Percentiles rank a stretch among this genome's conserved stretches.
Evolutionary conservation across 2,329 filamentous ascomycete genomes (phyloP).

Genomic region (Ophiostoma ips): DNA sequence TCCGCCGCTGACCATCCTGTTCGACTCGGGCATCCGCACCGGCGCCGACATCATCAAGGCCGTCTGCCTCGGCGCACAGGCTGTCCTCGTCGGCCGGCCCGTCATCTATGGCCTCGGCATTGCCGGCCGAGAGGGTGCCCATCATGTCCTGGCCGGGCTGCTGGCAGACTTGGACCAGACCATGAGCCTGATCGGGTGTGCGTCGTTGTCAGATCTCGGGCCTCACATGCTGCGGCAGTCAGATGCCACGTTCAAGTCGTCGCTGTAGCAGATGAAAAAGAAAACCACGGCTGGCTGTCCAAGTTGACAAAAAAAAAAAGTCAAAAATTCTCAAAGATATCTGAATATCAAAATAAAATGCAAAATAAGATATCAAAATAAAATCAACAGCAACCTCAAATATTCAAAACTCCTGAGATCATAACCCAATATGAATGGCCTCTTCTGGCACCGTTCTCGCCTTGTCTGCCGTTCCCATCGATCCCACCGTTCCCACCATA

Average conservation of each 20-base stretch:
- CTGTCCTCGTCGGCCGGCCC: conserved; percentile 42
- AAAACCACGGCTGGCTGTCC: not conserved
- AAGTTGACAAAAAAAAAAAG: not conserved
- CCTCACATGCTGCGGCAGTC: conserved; percentile 19
- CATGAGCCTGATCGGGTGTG: conserved; percentile 40
- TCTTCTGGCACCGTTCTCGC: not conserved
- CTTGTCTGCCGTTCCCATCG: not conserved
- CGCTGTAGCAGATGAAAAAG: conserved; percentile 1
- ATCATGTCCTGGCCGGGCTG: conserved; percentile 34
- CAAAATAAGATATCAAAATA: not conserved
- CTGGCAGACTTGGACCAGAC: conserved; percentile 40
- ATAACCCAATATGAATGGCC: too few species aligned
- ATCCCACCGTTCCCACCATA: not conserved
- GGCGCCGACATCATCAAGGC: conserved; percentile 46
- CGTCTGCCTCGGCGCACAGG: conserved; percentile 39
- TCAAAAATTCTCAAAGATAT: not conserved
- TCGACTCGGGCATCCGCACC: conserved; percentile 44
- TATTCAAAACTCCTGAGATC: too few species aligned
- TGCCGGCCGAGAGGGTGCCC: conserved; percentile 39
- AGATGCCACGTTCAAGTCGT: not conserved
- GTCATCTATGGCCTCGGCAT: conserved; percentile 44
- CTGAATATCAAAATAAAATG: not conserved
- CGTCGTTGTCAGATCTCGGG: conserved; percentile 25
- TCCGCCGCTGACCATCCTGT: conserved; percentile 33
- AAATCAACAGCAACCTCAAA: not conserved